Percentiles rank a stretch among this genome's conserved stretches.
Evolutionary conservation across 495 filamentous ascomycete species (phyloP).

Genomic region (Tetracladium marchalianum): DNA sequence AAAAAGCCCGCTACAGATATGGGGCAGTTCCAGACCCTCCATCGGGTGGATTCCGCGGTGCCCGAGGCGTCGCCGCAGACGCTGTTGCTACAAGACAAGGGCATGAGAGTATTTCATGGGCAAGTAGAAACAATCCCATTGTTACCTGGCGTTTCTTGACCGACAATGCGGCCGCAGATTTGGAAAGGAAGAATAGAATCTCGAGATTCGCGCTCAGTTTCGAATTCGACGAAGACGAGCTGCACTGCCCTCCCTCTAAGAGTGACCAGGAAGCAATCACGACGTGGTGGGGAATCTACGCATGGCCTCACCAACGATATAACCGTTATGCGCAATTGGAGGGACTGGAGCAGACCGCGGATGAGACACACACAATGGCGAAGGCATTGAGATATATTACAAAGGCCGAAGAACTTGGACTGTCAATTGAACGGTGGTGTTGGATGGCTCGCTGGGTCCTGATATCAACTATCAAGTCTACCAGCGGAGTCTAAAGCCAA

Average conservation of each 20-base stretch:
- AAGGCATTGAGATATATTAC: constrained; percentile 32
- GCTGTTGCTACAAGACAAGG: constrained; percentile 24
- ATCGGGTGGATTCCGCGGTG: neutral
- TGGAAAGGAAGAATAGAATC: constrained; percentile 38
- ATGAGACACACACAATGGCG: constrained; percentile 40
- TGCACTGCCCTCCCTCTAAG: constrained; percentile 29
- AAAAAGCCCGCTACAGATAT: constrained; percentile 42
- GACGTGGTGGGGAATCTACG: constrained; percentile 41
- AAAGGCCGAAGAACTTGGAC: constrained; percentile 35
- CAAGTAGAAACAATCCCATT: neutral
- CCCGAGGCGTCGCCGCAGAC: neutral
- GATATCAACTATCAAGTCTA: constrained; percentile 10
- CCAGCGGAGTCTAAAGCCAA: constrained; percentile 1
- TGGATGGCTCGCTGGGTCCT: constrained; percentile 38
- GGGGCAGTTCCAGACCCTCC: constrained; percentile 20
- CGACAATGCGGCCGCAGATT: constrained; percentile 21
- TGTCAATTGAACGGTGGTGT: constrained; percentile 47
- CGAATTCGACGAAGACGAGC: constrained; percentile 36
- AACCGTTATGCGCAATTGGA: constrained; percentile 35
- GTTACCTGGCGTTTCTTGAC: neutral
- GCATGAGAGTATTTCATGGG: constrained; percentile 36
- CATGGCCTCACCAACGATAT: constrained; percentile 41
- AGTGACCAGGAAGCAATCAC: constrained; percentile 26
- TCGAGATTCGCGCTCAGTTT: constrained; percentile 43
- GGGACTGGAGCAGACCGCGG: constrained; percentile 39